Evolutionary conservation across 768 basidiomycete genomes (phyloP).

Genomic region (Galerina sulciceps): DNA sequence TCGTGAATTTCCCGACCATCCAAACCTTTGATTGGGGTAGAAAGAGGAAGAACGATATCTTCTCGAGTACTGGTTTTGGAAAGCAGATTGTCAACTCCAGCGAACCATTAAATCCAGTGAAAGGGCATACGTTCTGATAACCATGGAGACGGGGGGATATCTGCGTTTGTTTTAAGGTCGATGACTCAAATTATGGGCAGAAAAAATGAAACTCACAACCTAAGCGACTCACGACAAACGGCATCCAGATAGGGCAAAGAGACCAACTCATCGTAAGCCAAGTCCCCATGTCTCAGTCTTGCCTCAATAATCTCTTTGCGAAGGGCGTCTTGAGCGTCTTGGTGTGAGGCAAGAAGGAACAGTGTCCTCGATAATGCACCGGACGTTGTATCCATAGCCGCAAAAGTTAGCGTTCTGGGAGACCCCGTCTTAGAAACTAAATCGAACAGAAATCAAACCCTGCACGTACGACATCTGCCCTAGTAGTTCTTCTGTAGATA

Average conservation of each 20-base stretch:
- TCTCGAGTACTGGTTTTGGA: constrained; percentile 17
- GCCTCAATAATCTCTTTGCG: constrained; percentile 29
- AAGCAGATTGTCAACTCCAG: neutral
- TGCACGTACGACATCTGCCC: constrained; percentile 37
- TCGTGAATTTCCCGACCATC: constrained; percentile 30
- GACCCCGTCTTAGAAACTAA: no score
- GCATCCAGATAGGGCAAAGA: constrained; percentile 37
- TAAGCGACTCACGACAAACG: constrained; percentile 37
- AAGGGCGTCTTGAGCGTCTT: constrained; percentile 37
- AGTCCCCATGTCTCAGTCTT: constrained; percentile 24
- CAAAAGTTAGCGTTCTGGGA: constrained; percentile 30
- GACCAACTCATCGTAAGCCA: constrained; percentile 35
- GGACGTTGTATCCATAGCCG: constrained; percentile 34
- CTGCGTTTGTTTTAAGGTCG: neutral
- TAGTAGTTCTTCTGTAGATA: constrained; percentile 38
- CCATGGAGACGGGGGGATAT: constrained; percentile 26
- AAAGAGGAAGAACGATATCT: constrained; percentile 27
- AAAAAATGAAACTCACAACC: constrained; percentile 20
- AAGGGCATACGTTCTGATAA: constrained; percentile 19
- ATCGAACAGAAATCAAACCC: no score
- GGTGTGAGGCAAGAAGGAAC: constrained; percentile 26
- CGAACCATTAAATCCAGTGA: neutral
- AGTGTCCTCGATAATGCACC: constrained; percentile 30
- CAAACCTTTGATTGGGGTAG: constrained; percentile 24
- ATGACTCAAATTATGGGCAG: neutral